A percentile compares a stretch with the other conserved stretches of the same genome.
Evolutionary conservation across 2,329 filamentous ascomycete species (phyloP).

Genomic region (Fusarium verrucosum): DNA sequence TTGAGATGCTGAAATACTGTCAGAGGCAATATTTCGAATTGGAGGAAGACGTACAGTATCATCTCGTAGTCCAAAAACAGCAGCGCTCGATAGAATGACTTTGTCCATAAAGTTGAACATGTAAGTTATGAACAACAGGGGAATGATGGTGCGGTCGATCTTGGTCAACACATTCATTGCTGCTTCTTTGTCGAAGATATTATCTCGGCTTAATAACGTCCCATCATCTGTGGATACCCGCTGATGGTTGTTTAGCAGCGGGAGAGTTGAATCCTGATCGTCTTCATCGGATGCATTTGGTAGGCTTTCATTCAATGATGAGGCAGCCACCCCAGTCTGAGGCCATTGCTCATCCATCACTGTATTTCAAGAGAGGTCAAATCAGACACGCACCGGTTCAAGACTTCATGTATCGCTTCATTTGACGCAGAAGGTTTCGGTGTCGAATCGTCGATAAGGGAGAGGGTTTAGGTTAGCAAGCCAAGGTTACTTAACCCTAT

Average conservation of each 20-base stretch:
- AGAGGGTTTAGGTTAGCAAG: no score
- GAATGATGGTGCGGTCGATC: conserved; percentile 65
- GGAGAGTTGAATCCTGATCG: not conserved
- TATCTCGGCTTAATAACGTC: not conserved
- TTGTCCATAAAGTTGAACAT: conserved; percentile 72
- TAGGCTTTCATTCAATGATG: not conserved
- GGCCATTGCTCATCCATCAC: not conserved
- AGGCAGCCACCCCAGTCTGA: not conserved
- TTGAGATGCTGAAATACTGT: conserved; percentile 34
- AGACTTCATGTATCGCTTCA: not conserved
- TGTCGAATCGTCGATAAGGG: not conserved
- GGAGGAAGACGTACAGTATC: conserved; percentile 50
- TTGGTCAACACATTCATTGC: conserved; percentile 58
- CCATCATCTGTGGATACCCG: not conserved
- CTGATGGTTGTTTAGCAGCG: conserved; percentile 8
- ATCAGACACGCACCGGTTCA: accelerated
- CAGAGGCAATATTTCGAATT: not conserved
- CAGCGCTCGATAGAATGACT: conserved; percentile 63
- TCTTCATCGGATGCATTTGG: not conserved
- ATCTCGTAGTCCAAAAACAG: conserved; percentile 64
- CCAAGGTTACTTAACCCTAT: no score
- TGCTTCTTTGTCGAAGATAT: conserved; percentile 3
- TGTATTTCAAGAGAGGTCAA: no score
- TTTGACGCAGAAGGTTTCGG: accelerated
- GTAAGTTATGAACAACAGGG: conserved; percentile 66